Evolutionary conservation across 75 land plant species (phyloP).

Genomic region (Pinus albicaulis): DNA sequence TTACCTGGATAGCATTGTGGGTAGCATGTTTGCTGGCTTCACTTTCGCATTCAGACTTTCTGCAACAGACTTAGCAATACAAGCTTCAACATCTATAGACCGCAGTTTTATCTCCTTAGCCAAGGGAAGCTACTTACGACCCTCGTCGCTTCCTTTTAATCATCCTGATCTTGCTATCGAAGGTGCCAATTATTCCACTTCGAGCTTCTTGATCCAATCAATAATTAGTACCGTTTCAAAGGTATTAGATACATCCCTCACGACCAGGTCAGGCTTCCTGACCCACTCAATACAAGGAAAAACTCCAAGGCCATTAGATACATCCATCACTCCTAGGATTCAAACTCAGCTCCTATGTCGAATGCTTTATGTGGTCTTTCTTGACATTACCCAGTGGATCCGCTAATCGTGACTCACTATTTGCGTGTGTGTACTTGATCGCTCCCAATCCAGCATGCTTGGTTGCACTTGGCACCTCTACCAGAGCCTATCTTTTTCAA

Average conservation of each 20-base stretch:
- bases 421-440: too few species aligned
- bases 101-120: background rate
- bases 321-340: background rate
- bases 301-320: background rate
- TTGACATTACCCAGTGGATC: too few species aligned
- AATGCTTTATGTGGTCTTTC: too few species aligned
- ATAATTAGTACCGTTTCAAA: too few species aligned
- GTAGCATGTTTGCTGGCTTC: slow-evolving; percentile 72
- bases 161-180: background rate
- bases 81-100: background rate
- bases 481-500: too few species aligned
- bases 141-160: background rate
- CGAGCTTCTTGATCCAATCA: too few species aligned
- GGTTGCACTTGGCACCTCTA: too few species aligned
- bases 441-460: too few species aligned
- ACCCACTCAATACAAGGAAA: background rate
- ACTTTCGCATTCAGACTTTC: slow-evolving; percentile 31
- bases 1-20: too few species aligned
- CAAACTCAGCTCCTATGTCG: background rate
- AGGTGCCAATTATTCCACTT: background rate
- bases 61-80: slow-evolving; percentile 18
- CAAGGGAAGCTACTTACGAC: background rate
- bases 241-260: too few species aligned
- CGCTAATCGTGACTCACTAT: too few species aligned
- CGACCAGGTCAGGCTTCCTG: too few species aligned